A percentile compares a stretch with the other conserved stretches of the same genome.
phyloP scores from a whole-genome alignment of 768 basidiomycete species.

The Solioccasus polychromus region DNA sequence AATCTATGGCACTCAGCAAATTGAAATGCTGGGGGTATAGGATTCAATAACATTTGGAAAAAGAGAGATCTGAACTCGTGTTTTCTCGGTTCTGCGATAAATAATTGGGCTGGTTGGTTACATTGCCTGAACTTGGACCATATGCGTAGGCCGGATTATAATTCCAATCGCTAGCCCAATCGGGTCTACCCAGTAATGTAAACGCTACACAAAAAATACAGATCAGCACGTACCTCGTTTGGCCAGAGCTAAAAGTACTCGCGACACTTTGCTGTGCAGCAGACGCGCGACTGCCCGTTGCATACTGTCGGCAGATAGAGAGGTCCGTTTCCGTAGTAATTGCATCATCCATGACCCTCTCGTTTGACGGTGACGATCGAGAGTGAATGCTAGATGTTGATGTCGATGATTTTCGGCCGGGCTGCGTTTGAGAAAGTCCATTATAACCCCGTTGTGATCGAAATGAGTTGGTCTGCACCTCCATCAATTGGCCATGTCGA shows the following conservation, averaged over 20 bases:
- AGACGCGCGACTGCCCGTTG: neutral
- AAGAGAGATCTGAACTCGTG: constrained; percentile 7
- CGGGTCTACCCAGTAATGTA: constrained; percentile 1
- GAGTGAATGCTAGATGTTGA: constrained; percentile 10
- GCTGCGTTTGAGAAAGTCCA: constrained; percentile 2
- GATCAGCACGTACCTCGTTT: constrained; percentile 12
- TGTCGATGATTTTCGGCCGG: constrained; percentile 10
- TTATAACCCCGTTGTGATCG: constrained; percentile 13
- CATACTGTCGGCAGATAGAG: constrained; percentile 1
- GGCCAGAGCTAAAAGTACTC: constrained; percentile 2
- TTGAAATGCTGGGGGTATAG: neutral
- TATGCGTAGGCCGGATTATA: constrained; percentile 8
- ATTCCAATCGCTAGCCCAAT: constrained; percentile 24
- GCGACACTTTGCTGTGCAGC: constrained; percentile 1
- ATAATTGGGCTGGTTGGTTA: constrained; percentile 2
- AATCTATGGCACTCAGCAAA: neutral
- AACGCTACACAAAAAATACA: neutral
- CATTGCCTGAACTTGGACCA: constrained; percentile 4
- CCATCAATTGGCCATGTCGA: constrained; percentile 4
- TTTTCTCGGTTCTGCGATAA: constrained; percentile 3
- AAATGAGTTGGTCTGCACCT: constrained; percentile 5
- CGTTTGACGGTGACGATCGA: constrained; percentile 9
- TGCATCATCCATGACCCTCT: constrained; percentile 5
- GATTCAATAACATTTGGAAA: constrained; percentile 14
- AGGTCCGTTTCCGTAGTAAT: neutral